Percentiles rank a stretch among this genome's conserved stretches.
These are phyloP conservation scores for Salix suchowensis DNA, from an alignment of 345 rosid species.

Conservation along the genomic window DNA sequence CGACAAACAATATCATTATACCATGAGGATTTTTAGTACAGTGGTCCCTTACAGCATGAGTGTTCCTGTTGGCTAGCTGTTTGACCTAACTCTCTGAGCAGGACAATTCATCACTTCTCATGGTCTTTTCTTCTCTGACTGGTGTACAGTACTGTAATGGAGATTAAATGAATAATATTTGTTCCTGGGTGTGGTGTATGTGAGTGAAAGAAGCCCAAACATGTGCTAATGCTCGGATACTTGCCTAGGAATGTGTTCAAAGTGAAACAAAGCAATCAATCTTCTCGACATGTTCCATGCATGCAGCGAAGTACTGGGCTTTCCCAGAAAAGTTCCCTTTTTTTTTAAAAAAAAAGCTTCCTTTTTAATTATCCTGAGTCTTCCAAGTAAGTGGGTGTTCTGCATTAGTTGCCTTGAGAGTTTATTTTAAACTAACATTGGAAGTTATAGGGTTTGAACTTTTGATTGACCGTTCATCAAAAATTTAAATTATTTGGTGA, in stretches of 20 bases:
- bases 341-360: too few relatives aligned
- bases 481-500: too few relatives aligned
- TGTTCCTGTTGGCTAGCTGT: slow-evolving; percentile 23
- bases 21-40: slow-evolving; percentile 16
- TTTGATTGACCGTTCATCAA: too few relatives aligned
- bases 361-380: too few relatives aligned
- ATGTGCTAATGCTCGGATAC: neutral
- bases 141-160: neutral
- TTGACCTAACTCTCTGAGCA: slow-evolving; percentile 17
- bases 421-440: too few relatives aligned
- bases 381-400: too few relatives aligned
- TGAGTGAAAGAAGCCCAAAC: neutral
- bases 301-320: neutral
- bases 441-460: too few relatives aligned
- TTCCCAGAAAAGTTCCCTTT: neutral
- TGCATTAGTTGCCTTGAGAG: too few relatives aligned
- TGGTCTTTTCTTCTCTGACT: slow-evolving; percentile 1
- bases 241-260: neutral
- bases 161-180: neutral
- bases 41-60: slow-evolving; percentile 32
- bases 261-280: neutral
- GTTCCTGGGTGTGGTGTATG: neutral
- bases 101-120: slow-evolving; percentile 14
- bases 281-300: neutral
- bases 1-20: slow-evolving; percentile 35